These are phyloP conservation scores for Cicer arietinum DNA, from an alignment of 306 rosid genomes.

Conservation along the genomic window DNA sequence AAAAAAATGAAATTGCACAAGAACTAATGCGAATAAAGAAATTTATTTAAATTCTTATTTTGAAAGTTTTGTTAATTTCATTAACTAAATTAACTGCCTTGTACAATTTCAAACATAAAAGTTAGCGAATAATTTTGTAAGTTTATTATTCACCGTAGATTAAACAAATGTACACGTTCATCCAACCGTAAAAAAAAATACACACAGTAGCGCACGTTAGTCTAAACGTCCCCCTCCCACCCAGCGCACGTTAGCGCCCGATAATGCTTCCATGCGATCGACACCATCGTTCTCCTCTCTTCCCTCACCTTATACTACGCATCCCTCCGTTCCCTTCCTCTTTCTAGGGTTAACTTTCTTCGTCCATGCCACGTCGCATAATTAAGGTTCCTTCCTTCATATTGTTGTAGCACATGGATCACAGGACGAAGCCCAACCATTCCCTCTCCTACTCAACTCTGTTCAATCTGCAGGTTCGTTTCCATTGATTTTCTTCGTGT, in stretches of 20 bases:
- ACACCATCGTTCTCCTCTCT: conserved; percentile 41
- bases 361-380: conserved; percentile 43
- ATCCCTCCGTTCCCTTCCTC: conserved; percentile 45
- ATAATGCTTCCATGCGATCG: conserved; percentile 40
- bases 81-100: not conserved
- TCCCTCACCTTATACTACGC: conserved; percentile 64
- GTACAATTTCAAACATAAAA: not conserved
- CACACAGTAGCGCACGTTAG: conserved; percentile 48
- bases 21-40: no score
- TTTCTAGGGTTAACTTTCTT: conserved; percentile 43
- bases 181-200: not conserved
- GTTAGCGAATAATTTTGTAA: not conserved
- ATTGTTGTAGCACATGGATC: conserved; percentile 66
- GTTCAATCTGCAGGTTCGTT: conserved; percentile 81
- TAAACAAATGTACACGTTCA: not conserved
- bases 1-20: no score
- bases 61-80: no score
- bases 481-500: not conserved
- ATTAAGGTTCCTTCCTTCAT: conserved; percentile 41
- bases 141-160: not conserved
- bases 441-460: conserved; percentile 66
- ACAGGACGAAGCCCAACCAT: conserved; percentile 66
- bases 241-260: conserved; percentile 47
- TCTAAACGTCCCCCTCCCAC: conserved; percentile 30
- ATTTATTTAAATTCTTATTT: no score